Conservation (phyloP, 495 filamentous ascomycete genomes). For the Podospora tetraspora region DNA sequence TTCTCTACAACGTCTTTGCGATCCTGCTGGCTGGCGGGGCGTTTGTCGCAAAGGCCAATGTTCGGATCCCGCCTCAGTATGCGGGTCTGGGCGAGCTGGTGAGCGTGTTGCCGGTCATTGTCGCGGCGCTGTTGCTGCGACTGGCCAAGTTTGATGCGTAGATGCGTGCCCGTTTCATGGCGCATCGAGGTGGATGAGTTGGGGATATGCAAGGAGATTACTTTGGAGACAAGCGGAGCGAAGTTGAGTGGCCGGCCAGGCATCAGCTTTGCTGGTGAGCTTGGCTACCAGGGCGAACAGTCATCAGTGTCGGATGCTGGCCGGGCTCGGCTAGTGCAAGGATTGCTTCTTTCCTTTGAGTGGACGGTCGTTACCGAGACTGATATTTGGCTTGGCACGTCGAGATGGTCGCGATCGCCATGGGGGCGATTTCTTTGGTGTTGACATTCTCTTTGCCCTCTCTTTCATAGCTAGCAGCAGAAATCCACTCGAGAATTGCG, state of each 20-base stretch:
- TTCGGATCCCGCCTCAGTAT: constrained; percentile 64
- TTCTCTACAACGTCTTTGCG: constrained; percentile 69
- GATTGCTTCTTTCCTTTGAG: not conserved
- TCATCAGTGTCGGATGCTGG: not conserved
- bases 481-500: not conserved
- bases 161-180: not conserved
- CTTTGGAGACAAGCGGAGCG: not conserved
- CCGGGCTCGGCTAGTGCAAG: not conserved
- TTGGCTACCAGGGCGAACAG: not conserved
- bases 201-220: not conserved
- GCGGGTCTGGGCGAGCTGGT: constrained; percentile 74
- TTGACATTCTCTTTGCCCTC: not conserved
- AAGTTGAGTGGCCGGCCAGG: not conserved
- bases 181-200: not conserved
- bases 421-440: not conserved
- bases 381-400: not conserved
- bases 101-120: constrained; percentile 70
- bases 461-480: not conserved
- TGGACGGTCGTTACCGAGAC: not conserved
- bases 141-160: constrained; percentile 14
- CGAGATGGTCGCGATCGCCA: not conserved
- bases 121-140: constrained; percentile 37
- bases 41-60: constrained; percentile 42
- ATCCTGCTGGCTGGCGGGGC: constrained; percentile 66
- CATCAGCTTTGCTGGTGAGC: not conserved